Base-by-base conservation (phyloP, 108 stramenopile genomes). In the Nitzschia sp. region DNA sequence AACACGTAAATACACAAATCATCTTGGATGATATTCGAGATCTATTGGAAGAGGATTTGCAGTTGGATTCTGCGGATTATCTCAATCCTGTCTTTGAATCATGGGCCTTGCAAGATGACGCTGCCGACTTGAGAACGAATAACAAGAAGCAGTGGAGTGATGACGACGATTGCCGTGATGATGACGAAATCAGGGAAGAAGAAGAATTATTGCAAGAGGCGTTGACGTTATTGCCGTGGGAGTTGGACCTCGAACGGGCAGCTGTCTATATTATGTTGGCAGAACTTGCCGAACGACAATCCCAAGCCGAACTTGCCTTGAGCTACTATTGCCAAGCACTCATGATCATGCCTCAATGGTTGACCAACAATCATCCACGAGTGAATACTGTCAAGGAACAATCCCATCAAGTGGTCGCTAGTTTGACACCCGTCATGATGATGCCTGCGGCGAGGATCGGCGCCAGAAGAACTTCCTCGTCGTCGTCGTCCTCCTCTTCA, bases 241-340 rank as follows among this genome's bases (percentile, higher is more conserved):
- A 41, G 0, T 27, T 61, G 1, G 60, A 61, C 25, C 13, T 61
- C 21, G 60, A 61, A 25, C n/a, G 41, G 6, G 35, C 60, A 1
- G 16, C 25, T 2, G 25, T 61, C 25, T 61, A 45, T 23, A 34
- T 61, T 25, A 8, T 4, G 0, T 25, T 61, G 38, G 60, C 60
- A 26, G 41, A 61, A 23, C 13, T 41, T 17, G 36, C 19, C n/a
- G 38, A 23, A 4, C 1, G 21, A 1, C 36, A 41, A 26, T 25
- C 11, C 19, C 35, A 61, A 41, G 8, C 36, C 0, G 60, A 61
- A 23, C 38, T 44, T 2, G 60, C 60, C 0, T 23, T 61, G 21
- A 45, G 60, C 45, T 61, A 34, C 16, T 61, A 61, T 61, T 45
- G 60, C 41, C 15, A 61, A 26, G 60, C 60, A 5, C 33, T 61